Evolutionary conservation across 352 stramenopile genomes (phyloP).

Genomic region (Globisporangium okanoganense): DNA sequence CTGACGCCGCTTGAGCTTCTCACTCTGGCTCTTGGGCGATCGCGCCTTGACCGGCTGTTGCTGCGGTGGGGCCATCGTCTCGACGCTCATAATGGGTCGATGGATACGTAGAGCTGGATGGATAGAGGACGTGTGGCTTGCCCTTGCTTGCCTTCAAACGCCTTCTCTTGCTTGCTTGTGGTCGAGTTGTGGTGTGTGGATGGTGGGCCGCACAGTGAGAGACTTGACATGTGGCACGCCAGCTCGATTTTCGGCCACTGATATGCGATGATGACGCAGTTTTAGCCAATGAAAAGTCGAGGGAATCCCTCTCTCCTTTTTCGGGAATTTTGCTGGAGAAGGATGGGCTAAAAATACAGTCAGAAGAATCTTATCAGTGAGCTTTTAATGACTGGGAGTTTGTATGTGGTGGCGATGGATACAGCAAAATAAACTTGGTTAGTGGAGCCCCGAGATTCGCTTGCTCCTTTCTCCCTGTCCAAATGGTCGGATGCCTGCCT

Average conservation of each 20-base stretch:
- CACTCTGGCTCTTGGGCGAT: constrained; percentile 7
- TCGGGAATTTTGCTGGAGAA: background rate
- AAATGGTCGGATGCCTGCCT: background rate
- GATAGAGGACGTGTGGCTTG: background rate
- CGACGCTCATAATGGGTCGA: constrained; percentile 8
- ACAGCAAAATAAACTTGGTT: too few relatives aligned
- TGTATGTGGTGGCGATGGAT: background rate
- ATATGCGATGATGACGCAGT: background rate
- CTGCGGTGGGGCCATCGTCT: background rate
- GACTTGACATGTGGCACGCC: background rate
- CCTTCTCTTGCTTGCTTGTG: background rate
- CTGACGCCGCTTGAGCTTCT: constrained; percentile 12
- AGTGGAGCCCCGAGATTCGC: too few relatives aligned
- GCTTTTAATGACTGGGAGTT: background rate
- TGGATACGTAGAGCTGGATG: background rate
- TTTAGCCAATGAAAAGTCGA: background rate
- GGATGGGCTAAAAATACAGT: constrained; percentile 5
- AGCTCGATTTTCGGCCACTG: background rate
- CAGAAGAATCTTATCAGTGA: constrained; percentile 4
- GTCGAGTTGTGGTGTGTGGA: constrained; percentile 6
- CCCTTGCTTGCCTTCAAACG: background rate
- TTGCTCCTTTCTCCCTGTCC: background rate
- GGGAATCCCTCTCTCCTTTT: background rate
- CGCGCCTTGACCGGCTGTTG: constrained; percentile 2
- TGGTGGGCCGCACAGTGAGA: background rate